Percentiles rank a stretch among this genome's conserved stretches.
Conservation (phyloP, 345 rosid species). For the Microthlaspi erraticum region DNA sequence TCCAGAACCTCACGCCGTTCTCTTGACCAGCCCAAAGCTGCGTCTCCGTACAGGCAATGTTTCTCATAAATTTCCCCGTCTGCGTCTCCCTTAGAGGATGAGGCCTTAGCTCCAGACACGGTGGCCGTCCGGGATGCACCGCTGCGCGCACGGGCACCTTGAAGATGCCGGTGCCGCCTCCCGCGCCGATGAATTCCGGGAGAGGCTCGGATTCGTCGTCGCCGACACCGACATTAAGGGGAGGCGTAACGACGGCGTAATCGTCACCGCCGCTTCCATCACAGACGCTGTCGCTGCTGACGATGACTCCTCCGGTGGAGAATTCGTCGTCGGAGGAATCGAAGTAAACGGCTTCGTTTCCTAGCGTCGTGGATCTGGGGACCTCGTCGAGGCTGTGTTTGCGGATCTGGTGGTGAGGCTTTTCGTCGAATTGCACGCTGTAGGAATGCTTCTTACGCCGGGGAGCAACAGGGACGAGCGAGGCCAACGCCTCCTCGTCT, state of each 20-base stretch:
- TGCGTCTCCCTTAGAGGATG: conserved; percentile 96
- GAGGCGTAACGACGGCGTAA: conserved; percentile 43
- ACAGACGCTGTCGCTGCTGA: neutral
- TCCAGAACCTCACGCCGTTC: conserved; percentile 84
- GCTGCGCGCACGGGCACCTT: conserved; percentile 67
- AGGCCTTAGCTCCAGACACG: conserved; percentile 81
- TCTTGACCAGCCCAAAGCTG: conserved; percentile 98
- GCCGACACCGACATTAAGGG: conserved; percentile 16
- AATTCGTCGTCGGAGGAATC: conserved; percentile 61
- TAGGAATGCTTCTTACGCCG: conserved; percentile 57
- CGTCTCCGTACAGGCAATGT: conserved; percentile 76
- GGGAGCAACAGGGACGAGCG: conserved; percentile 45
- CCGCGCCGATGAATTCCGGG: conserved; percentile 63
- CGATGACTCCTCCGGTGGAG: conserved; percentile 36
- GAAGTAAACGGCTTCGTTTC: conserved; percentile 44
- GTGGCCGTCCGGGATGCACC: conserved; percentile 78
- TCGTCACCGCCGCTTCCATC: conserved; percentile 27
- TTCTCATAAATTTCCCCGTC: conserved; percentile 77
- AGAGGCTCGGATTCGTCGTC: conserved; percentile 47
- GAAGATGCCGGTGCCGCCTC: conserved; percentile 60
- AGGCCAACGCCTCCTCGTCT: conserved; percentile 57
- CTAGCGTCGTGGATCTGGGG: conserved; percentile 33
- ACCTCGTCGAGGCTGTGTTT: conserved; percentile 68
- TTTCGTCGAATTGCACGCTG: conserved; percentile 61
- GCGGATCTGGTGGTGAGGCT: conserved; percentile 50